Conservation (phyloP, 208 protist genomes). For the Borovskyia barvae region DNA sequence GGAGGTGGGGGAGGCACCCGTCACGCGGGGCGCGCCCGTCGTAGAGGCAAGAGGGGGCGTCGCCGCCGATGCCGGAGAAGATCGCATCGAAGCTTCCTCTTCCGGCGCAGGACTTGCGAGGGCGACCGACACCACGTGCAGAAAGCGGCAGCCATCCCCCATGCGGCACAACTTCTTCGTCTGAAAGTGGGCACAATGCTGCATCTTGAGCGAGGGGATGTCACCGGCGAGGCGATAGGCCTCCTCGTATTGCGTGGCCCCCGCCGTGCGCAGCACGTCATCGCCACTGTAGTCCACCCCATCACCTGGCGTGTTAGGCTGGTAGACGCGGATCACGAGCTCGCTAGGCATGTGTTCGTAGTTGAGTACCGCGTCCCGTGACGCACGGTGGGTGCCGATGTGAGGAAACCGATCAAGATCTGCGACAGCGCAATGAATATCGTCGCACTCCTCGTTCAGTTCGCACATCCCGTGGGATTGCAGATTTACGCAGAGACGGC, state of each 20-base stretch:
- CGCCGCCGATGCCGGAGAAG: neutral
- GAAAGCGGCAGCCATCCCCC: slow-evolving; percentile 71
- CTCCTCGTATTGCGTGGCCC: slow-evolving; percentile 66
- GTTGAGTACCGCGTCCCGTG: slow-evolving; percentile 29
- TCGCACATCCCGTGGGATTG: slow-evolving; percentile 35
- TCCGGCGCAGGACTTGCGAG: slow-evolving; percentile 31
- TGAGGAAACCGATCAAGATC: slow-evolving; percentile 47
- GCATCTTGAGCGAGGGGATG: slow-evolving; percentile 63
- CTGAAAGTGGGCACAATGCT: slow-evolving; percentile 84
- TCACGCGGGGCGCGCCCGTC: neutral
- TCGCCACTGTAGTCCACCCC: slow-evolving; percentile 45
- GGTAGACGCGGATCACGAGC: slow-evolving; percentile 65
- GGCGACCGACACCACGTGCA: slow-evolving; percentile 66
- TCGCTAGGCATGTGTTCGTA: slow-evolving; percentile 59
- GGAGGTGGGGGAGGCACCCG: neutral
- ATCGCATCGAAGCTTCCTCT: slow-evolving; percentile 3
- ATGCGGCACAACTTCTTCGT: slow-evolving; percentile 78
- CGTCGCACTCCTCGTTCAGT: slow-evolving; percentile 40
- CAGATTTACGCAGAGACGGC: slow-evolving; percentile 53
- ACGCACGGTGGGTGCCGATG: slow-evolving; percentile 62
- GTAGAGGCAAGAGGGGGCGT: neutral
- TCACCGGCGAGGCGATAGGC: slow-evolving; percentile 33
- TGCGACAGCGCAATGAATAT: slow-evolving; percentile 54
- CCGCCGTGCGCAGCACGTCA: slow-evolving; percentile 68
- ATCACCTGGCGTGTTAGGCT: slow-evolving; percentile 63